These are phyloP conservation scores for Funneliformis mosseae DNA, from an alignment of 192 early-diverging fungal genomes.

Conservation along the genomic window DNA sequence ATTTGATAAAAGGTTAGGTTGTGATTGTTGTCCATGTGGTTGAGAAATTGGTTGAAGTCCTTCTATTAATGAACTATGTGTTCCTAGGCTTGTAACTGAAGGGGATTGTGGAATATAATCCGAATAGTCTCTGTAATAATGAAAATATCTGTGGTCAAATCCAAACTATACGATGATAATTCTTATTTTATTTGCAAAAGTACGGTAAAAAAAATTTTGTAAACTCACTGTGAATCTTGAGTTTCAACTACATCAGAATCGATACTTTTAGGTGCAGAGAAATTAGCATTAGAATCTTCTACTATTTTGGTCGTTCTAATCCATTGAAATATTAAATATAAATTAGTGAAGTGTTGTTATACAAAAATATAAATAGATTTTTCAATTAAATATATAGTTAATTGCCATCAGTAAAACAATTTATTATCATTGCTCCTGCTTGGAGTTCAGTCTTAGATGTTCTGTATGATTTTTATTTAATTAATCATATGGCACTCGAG, in stretches of 20 bases:
- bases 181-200: neutral
- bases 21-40: constrained; percentile 24
- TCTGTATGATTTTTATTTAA: constrained; percentile 11
- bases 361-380: neutral
- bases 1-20: neutral
- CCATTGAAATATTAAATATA: neutral
- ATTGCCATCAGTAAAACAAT: neutral
- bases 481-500: neutral
- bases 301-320: neutral
- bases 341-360: neutral
- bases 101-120: neutral
- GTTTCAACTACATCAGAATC: neutral
- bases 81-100: neutral
- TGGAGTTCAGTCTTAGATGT: constrained; percentile 21
- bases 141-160: neutral
- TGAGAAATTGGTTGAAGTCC: constrained; percentile 23
- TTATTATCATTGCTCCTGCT: neutral
- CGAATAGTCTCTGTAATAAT: neutral
- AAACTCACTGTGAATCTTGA: neutral
- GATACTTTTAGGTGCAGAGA: neutral
- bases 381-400: neutral
- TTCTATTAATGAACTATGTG: constrained; percentile 19
- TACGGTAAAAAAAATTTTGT: neutral
- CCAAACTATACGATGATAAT: neutral
- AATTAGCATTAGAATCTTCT: neutral